These are phyloP conservation scores for Plasmodium cynomolgi DNA, from an alignment of 169 alveolate species.

Conservation along the genomic window DNA sequence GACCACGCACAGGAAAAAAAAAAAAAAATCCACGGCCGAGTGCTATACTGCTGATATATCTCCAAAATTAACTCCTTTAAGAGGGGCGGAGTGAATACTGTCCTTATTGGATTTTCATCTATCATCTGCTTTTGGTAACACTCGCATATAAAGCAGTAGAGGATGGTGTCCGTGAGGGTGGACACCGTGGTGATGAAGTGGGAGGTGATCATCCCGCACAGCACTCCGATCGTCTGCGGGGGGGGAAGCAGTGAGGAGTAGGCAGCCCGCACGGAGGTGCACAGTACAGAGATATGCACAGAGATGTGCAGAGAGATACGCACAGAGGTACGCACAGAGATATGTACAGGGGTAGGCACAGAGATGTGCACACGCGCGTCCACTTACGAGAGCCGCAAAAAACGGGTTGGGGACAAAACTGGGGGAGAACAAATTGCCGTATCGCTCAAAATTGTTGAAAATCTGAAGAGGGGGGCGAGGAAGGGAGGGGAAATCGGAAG, in stretches of 20 bases:
- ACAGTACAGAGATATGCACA: neutral
- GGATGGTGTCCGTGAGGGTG: conserved; percentile 26
- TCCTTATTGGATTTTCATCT: conserved; percentile 51
- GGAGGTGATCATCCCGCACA: conserved; percentile 55
- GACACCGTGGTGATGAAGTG: conserved; percentile 45
- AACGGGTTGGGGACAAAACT: conserved; percentile 50
- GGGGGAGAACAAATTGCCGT: conserved; percentile 25
- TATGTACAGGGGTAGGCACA: neutral
- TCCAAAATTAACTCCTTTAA: conserved; percentile 53
- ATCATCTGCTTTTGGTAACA: conserved; percentile 71
- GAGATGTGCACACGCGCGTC: neutral
- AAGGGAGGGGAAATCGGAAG: neutral
- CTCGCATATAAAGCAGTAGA: conserved; percentile 58
- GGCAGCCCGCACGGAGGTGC: neutral
- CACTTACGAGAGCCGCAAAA: conserved; percentile 48
- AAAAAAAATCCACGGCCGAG: conserved; percentile 1
- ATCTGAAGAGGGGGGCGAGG: conserved; percentile 7
- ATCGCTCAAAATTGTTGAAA: conserved; percentile 43
- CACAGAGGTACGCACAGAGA: neutral
- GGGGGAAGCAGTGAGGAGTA: neutral
- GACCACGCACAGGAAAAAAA: neutral
- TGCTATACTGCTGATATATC: conserved; percentile 45
- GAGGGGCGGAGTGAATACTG: conserved; percentile 49
- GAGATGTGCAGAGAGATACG: too few species aligned
- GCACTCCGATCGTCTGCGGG: conserved; percentile 36